These are phyloP conservation scores for Boletus rubescentipes DNA, from an alignment of 768 basidiomycete genomes.

Conservation along the genomic window DNA sequence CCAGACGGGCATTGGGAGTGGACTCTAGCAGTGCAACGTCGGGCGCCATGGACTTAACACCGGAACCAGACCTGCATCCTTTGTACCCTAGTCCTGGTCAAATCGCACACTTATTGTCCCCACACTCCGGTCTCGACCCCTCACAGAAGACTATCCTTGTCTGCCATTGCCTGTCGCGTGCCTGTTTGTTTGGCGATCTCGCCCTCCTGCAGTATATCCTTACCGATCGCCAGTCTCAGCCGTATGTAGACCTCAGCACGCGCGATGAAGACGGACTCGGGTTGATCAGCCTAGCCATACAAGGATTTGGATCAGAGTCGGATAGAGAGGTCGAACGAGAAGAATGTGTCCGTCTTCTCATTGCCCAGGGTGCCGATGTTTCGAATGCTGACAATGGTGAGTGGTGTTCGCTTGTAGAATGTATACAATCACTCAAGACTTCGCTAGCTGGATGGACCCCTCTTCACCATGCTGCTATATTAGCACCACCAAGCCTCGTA, in stretches of 20 bases:
- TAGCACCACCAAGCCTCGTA: constrained; percentile 87
- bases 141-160: constrained; percentile 69
- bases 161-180: constrained; percentile 69
- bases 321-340: constrained; percentile 89
- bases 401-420: constrained; percentile 18
- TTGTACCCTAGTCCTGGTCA: constrained; percentile 67
- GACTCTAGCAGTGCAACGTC: constrained; percentile 27
- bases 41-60: constrained; percentile 53
- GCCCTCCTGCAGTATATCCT: constrained; percentile 70
- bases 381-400: constrained; percentile 59
- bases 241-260: constrained; percentile 61
- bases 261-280: constrained; percentile 87
- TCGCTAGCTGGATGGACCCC: constrained; percentile 89
- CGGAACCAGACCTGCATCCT: constrained; percentile 80
- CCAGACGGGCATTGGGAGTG: constrained; percentile 24
- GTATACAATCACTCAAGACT: constrained; percentile 2
- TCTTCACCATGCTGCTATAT: constrained; percentile 86
- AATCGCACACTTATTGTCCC: constrained; percentile 61
- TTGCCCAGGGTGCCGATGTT: constrained; percentile 75
- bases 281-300: constrained; percentile 72
- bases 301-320: constrained; percentile 78
- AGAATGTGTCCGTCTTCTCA: constrained; percentile 80
- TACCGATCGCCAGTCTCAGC: constrained; percentile 62
- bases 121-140: constrained; percentile 65
- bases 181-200: constrained; percentile 78